Conservation (phyloP, 139 green algal genomes). For the Chlorella ohadii region DNA sequence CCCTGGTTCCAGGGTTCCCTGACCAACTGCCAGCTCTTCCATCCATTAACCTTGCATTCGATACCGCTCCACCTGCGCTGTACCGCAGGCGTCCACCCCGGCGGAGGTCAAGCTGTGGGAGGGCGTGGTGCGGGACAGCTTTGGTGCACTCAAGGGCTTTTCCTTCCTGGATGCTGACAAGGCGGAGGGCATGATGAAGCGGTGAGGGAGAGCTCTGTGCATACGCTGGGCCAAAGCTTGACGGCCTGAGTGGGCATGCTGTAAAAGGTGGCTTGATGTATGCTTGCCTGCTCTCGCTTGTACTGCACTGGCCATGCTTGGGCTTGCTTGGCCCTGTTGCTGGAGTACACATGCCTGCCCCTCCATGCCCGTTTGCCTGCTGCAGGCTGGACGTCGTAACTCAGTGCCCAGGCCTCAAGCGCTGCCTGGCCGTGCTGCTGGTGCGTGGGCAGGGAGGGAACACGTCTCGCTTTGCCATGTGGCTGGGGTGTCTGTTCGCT, state of each 20-base stretch:
- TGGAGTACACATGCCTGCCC: neutral
- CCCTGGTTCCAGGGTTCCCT: too few species aligned
- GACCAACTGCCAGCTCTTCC: too few species aligned
- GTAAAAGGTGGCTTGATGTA: too few species aligned
- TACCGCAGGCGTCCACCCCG: neutral
- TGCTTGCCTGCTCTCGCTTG: too few species aligned
- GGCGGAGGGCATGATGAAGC: constrained; percentile 4
- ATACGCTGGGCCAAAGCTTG: too few species aligned
- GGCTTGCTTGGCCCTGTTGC: too few species aligned
- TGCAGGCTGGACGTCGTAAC: constrained; percentile 34
- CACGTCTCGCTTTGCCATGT: too few species aligned
- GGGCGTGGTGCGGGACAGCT: constrained; percentile 33
- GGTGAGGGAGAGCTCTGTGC: constrained; percentile 12
- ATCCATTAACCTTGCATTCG: too few species aligned
- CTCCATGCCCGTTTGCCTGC: neutral
- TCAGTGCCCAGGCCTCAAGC: neutral
- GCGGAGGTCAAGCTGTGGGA: constrained; percentile 30
- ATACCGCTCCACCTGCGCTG: too few species aligned
- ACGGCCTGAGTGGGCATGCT: too few species aligned
- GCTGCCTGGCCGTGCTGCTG: constrained; percentile 21
- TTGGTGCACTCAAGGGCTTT: constrained; percentile 1
- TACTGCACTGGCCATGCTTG: too few species aligned
- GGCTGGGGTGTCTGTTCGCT: too few species aligned
- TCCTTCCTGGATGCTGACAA: constrained; percentile 14
- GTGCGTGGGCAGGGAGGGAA: neutral